Evolutionary conservation across 805 yeast species (phyloP).

Genomic region (Debaryomyces hansenii): DNA sequence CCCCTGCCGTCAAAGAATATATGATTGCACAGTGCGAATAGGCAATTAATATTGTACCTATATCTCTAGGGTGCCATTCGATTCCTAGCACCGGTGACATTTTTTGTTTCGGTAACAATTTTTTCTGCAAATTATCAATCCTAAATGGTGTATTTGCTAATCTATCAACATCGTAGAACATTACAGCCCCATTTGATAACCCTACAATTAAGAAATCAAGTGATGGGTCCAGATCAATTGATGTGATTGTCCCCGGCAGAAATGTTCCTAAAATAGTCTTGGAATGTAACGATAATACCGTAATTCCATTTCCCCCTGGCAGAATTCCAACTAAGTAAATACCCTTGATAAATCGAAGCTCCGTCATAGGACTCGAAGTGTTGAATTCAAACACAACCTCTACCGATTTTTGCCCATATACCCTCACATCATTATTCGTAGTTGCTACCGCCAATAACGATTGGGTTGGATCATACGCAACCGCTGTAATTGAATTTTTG

Average conservation of each 20-base stretch:
- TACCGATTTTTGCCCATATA: slow-evolving; percentile 83
- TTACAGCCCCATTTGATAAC: slow-evolving; percentile 67
- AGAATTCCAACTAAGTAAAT: slow-evolving; percentile 71
- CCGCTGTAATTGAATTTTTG: slow-evolving; percentile 60
- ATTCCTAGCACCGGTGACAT: slow-evolving; percentile 66
- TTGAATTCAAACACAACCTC: slow-evolving; percentile 62
- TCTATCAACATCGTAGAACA: slow-evolving; percentile 80
- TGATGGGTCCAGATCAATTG: slow-evolving; percentile 79
- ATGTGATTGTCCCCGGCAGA: slow-evolving; percentile 62
- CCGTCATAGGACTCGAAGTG: slow-evolving; percentile 49
- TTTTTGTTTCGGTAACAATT: slow-evolving; percentile 54
- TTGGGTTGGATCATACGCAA: slow-evolving; percentile 88
- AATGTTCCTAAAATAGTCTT: slow-evolving; percentile 60
- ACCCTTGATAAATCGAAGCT: slow-evolving; percentile 72
- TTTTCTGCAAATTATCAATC: slow-evolving; percentile 70
- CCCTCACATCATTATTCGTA: slow-evolving; percentile 64
- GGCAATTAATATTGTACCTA: slow-evolving; percentile 72
- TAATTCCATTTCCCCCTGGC: slow-evolving; percentile 58
- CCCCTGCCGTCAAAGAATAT: slow-evolving; percentile 64
- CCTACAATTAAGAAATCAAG: slow-evolving; percentile 87
- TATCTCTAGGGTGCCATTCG: slow-evolving; percentile 86
- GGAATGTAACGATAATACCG: slow-evolving; percentile 68
- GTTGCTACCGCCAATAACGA: slow-evolving; percentile 82
- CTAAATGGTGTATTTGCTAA: slow-evolving; percentile 63
- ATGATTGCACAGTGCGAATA: slow-evolving; percentile 69